Percentiles rank a stretch among this genome's conserved stretches.
These are phyloP conservation scores for Picea abies DNA, from an alignment of 83 land plant genomes.

Conservation along the genomic window DNA sequence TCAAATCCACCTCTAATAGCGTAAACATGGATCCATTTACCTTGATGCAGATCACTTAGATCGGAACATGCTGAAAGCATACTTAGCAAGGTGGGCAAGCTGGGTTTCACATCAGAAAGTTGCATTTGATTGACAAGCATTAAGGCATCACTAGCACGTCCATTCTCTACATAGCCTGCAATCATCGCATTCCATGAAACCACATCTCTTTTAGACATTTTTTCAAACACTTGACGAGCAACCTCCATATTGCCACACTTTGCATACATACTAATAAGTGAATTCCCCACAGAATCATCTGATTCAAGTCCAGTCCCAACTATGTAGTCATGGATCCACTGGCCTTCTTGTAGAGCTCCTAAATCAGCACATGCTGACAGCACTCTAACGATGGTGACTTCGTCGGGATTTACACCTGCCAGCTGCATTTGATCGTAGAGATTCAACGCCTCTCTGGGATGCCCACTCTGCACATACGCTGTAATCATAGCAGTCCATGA, in stretches of 20 bases:
- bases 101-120: slow-evolving; percentile 16
- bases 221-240: slow-evolving; percentile 40
- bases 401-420: slow-evolving; percentile 35
- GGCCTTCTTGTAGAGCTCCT: slow-evolving; percentile 28
- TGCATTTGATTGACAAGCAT: slow-evolving; percentile 30
- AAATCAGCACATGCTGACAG: slow-evolving; percentile 29
- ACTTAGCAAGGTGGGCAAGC: slow-evolving; percentile 8
- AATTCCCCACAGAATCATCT: slow-evolving; percentile 40
- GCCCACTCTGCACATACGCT: slow-evolving; percentile 47
- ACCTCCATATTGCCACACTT: slow-evolving; percentile 19
- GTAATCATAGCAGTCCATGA: slow-evolving; percentile 72
- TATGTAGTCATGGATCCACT: slow-evolving; percentile 56
- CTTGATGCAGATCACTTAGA: background rate
- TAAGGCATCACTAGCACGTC: slow-evolving; percentile 29
- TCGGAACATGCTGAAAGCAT: slow-evolving; percentile 25
- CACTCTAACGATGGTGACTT: slow-evolving; percentile 40
- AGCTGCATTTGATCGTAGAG: slow-evolving; percentile 33
- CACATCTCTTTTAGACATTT: slow-evolving; percentile 41
- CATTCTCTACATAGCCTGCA: slow-evolving; percentile 36
- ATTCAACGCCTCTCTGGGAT: slow-evolving; percentile 32
- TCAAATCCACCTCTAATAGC: background rate
- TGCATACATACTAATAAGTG: slow-evolving; percentile 45
- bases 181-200: slow-evolving; percentile 72
- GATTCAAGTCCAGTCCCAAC: slow-evolving; percentile 41
- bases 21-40: background rate